These are phyloP conservation scores for Aspergillus sp. DNA, from an alignment of 2,329 filamentous ascomycete species.

Conservation along the genomic window DNA sequence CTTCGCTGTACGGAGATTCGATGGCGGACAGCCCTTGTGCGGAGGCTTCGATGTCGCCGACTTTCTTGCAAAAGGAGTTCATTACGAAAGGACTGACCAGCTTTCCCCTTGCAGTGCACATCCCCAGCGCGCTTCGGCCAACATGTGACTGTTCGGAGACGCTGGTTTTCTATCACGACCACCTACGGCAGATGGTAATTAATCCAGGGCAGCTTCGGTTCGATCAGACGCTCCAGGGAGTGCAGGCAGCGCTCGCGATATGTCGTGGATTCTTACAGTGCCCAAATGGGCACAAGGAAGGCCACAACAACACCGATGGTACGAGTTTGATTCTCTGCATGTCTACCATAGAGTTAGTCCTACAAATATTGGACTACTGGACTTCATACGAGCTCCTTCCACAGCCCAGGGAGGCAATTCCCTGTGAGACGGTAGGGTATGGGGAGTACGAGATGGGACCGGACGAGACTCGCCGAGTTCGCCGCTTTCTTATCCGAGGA, in stretches of 20 bases:
- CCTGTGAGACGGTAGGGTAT: constrained; percentile 29
- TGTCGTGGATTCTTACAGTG: constrained; percentile 39
- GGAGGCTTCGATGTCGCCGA: constrained; percentile 37
- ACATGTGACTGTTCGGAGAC: constrained; percentile 37
- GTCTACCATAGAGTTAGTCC: constrained; percentile 35
- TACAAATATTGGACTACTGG: constrained; percentile 39
- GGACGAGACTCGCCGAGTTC: constrained; percentile 35
- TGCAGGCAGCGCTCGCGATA: constrained; percentile 35
- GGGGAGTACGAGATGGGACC: constrained; percentile 38
- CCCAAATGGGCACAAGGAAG: constrained; percentile 34
- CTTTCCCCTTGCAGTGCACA: constrained; percentile 34
- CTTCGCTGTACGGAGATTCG: constrained; percentile 16
- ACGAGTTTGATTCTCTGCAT: constrained; percentile 34
- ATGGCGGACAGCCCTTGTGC: constrained; percentile 26
- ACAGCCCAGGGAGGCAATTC: constrained; percentile 10
- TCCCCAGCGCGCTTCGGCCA: constrained; percentile 28
- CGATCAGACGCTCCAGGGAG: constrained; percentile 38
- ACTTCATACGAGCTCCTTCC: constrained; percentile 30
- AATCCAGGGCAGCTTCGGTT: constrained; percentile 34
- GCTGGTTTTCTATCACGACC: constrained; percentile 36
- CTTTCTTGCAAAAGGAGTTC: constrained; percentile 35
- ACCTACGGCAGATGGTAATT: constrained; percentile 35
- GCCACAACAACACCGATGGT: constrained; percentile 22
- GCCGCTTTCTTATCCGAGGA: constrained; percentile 33
- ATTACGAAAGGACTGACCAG: constrained; percentile 32